Evolutionary conservation across 345 rosid genomes (phyloP), one percentile per base, ranked within the genome.

Genomic region (Eutrema yunnanense): DNA sequence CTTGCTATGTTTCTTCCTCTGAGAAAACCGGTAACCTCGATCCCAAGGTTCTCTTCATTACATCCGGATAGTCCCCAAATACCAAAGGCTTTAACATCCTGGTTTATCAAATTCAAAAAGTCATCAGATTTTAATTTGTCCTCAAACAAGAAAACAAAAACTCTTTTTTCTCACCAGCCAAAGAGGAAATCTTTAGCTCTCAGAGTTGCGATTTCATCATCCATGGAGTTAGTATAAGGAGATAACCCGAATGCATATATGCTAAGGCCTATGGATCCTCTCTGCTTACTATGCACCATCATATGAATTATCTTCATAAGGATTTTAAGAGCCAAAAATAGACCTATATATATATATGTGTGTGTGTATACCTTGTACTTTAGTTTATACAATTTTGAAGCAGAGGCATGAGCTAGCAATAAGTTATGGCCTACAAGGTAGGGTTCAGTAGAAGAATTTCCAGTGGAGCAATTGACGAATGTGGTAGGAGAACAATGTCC

Each of bases 361-460:
- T 30, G 33, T 30, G 4, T 14, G 1, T 3, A 9, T 80, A 84
- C 98, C 86, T 86, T 87, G 69, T 87, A 90, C 51, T 79, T 87
- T 4, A 51, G 73, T 79, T n/a, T 79, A 81, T 92, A 88, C 70
- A 85, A 16, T 65, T 62, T 82, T 37, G 89, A 86, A 62, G 82
- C 82, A 5, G 91, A 84, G 37, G 88, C 92, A 74, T 92, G 98
- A 4, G 96, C 86, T 65, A 92, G 48, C 64, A 92, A 66, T 9
- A 88, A 68, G 69, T 92, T 73, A 75, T 90, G 96, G 57, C 65
- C 83, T 34, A 74, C 96, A 33, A 85, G 0, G 76, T 86, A 90
- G 49, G 97, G 88, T 81, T 92, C 96, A 12, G 80, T 75, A 9
- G 88, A 69, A 22, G 97, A 88, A 70, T 88, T 84, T 61, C 93